Conservation (phyloP, 805 yeast species). For the Metschnikowia bowlesiae region DNA sequence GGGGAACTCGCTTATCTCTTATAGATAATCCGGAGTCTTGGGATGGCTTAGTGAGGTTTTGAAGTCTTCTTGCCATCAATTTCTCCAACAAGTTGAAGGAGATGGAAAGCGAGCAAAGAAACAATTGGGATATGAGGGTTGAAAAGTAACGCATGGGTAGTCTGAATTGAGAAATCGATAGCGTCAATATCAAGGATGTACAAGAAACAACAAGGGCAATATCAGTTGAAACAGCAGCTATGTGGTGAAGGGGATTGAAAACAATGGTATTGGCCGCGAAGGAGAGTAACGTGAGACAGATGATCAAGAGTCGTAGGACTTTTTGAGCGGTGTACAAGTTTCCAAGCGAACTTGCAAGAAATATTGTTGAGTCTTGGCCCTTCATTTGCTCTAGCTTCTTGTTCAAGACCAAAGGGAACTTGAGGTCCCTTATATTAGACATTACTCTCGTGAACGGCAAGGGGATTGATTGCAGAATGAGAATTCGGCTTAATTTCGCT, state of each 20-base stretch:
- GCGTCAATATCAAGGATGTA: background rate
- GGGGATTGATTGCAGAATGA: background rate
- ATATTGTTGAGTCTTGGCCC: background rate
- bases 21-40: background rate
- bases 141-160: background rate
- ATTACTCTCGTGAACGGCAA: background rate
- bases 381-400: background rate
- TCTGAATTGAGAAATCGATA: background rate
- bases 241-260: background rate
- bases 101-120: slow-evolving; percentile 1
- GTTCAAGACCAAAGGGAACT: background rate
- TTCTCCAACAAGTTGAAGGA: background rate
- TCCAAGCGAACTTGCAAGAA: background rate
- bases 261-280: background rate
- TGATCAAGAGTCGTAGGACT: background rate
- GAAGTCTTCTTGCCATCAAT: background rate
- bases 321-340: background rate
- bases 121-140: background rate
- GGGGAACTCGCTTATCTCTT: background rate
- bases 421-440: background rate
- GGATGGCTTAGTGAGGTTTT: background rate
- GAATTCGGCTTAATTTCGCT: background rate
- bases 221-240: background rate
- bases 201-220: background rate
- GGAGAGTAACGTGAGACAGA: background rate